Base-by-base conservation (phyloP, 805 yeast genomes). In the Candida sithepensis region DNA sequence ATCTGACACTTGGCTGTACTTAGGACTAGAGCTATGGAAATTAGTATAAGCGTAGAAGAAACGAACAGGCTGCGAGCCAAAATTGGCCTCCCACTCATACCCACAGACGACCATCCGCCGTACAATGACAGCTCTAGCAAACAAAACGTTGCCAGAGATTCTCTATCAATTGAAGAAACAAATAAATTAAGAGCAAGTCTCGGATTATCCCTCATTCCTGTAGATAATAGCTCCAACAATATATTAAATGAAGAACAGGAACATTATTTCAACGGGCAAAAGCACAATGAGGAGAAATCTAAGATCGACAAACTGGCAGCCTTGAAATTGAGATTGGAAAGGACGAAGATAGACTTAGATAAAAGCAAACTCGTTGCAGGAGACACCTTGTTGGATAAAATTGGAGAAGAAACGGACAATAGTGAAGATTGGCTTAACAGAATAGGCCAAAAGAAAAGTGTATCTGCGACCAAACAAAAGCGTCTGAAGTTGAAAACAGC, bases 141-240 rank as follows among this genome's bases (percentile, higher is more conserved):
- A n/a, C 18, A 23, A n/a, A 18, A 21, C 14, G 10, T 20, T 3
- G 24, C n/a, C 14, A 22, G 20, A 18, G 22, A 16, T 5, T 7
- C 20, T 4, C 26, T 22, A 5, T 39, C 41, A 3, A 12, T 39
- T 2, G 30, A 39, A 8, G 41, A 39, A 14, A 39, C 41, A 0
- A 78, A 78, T 57, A 67, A 64, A 52, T 63, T 78, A 13, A 61
- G 82, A 22, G 53, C 60, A 2, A 61, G 70, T 41, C 47, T 75
- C 23, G 82, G 82, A 1, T 60, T 77, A n/a, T 62, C 65, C 39
- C 46, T 72, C 4, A 57, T 74, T 33, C 82, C 84, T 1, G 72
- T 79, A 16, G 74, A 72, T 10, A 50, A 48, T 9, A 46, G 47
- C 4, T 22, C 45, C 38, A 3, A 21, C 50, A 30, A 9, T 16